These are phyloP conservation scores for Shiraia sp. DNA, from an alignment of 2,329 filamentous ascomycete species.

Conservation along the genomic window DNA sequence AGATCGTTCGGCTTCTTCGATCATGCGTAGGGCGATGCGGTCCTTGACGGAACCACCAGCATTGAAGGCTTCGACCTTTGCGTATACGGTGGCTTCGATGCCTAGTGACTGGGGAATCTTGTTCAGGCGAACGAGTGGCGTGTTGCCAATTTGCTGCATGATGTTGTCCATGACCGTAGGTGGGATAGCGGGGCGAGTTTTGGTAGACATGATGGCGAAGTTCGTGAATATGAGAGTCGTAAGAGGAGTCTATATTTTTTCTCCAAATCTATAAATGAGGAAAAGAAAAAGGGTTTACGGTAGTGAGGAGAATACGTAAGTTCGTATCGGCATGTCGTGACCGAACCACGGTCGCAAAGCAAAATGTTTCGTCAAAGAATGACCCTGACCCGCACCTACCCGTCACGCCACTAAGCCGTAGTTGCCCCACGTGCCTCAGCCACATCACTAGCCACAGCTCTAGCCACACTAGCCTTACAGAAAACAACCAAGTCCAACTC, in stretches of 20 bases:
- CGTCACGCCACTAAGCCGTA: slow-evolving; percentile 11
- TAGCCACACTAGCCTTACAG: slow-evolving; percentile 6
- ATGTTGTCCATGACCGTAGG: slow-evolving; percentile 67
- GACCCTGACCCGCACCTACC: slow-evolving; percentile 23
- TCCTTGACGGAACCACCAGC: slow-evolving; percentile 94
- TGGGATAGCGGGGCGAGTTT: slow-evolving; percentile 55
- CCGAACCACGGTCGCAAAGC: slow-evolving; percentile 12
- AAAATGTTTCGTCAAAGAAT: too few relatives aligned
- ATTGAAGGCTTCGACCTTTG: slow-evolving; percentile 91
- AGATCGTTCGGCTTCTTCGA: slow-evolving; percentile 88
- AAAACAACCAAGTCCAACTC: too few relatives aligned
- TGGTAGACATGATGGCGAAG: slow-evolving; percentile 49
- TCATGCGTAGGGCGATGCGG: slow-evolving; percentile 94
- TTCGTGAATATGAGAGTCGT: background rate
- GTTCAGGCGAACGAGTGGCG: slow-evolving; percentile 92
- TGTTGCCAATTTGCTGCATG: slow-evolving; percentile 90
- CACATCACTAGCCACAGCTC: background rate
- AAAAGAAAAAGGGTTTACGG: slow-evolving; percentile 3
- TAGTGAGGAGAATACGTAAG: background rate
- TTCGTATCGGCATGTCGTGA: slow-evolving; percentile 7
- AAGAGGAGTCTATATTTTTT: background rate
- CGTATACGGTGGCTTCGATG: slow-evolving; percentile 86
- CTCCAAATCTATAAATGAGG: background rate
- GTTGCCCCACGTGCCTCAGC: too few relatives aligned
- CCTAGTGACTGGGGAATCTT: slow-evolving; percentile 89